Conservation (phyloP, 1,284 basidiomycete genomes). For the Microbotryum silenes-acaulis region DNA sequence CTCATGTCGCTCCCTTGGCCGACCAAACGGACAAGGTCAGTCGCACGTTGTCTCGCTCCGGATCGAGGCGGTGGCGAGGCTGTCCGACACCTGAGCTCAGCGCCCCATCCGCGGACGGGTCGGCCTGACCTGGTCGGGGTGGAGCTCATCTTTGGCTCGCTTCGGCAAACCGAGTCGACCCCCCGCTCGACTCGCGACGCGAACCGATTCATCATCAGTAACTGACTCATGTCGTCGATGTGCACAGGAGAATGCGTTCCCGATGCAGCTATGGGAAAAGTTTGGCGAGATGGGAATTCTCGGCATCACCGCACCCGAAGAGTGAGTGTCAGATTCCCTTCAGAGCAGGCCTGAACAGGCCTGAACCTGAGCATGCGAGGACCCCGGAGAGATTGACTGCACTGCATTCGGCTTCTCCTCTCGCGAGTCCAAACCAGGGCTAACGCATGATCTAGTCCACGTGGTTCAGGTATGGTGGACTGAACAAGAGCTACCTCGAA, state of each 20-base stretch:
- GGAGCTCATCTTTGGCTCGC: too few relatives aligned
- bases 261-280: conserved; percentile 73
- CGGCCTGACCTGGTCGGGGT: too few relatives aligned
- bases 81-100: too few relatives aligned
- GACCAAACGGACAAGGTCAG: conserved; percentile 62
- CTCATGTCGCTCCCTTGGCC: conserved; percentile 71
- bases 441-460: background rate
- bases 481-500: conserved; percentile 72
- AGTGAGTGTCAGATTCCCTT: conserved; percentile 45
- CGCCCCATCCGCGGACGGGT: too few relatives aligned
- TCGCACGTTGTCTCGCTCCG: too few relatives aligned
- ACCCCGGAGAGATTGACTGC: too few relatives aligned
- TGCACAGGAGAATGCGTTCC: conserved; percentile 19
- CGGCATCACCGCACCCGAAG: conserved; percentile 71
- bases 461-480: conserved; percentile 18
- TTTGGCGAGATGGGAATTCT: conserved; percentile 66
- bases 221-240: too few relatives aligned
- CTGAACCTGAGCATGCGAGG: conserved; percentile 21
- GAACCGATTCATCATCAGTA: too few relatives aligned
- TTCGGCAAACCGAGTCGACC: conserved; percentile 55
- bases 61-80: too few relatives aligned
- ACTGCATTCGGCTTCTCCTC: background rate
- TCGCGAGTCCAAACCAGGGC: too few relatives aligned
- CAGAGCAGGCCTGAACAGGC: conserved; percentile 48
- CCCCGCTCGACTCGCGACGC: too few relatives aligned